A percentile compares a stretch with the other conserved stretches of the same genome.
Conservation (phyloP, 106 monocot species). For the Allium sativum region DNA sequence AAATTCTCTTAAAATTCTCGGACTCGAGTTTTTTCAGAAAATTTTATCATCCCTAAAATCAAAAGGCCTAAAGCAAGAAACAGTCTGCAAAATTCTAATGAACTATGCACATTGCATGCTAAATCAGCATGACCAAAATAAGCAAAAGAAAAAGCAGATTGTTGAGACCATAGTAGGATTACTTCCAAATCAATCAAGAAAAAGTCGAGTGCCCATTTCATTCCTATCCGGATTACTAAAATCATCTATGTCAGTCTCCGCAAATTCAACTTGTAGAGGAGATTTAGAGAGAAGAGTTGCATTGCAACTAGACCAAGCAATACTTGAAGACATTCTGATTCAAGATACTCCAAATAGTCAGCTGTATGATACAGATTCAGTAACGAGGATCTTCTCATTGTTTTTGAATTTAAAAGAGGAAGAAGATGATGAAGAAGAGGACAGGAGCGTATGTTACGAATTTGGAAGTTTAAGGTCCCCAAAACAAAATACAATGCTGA, state of each 20-base stretch:
- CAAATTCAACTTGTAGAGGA: slow-evolving; percentile 27
- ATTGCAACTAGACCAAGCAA: slow-evolving; percentile 51
- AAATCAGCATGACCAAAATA: slow-evolving; percentile 21
- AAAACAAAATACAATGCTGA: neutral
- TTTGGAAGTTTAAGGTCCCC: slow-evolving; percentile 34
- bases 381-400: neutral
- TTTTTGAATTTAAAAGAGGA: slow-evolving; percentile 8
- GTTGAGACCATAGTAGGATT: slow-evolving; percentile 60
- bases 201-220: slow-evolving; percentile 50
- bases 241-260: slow-evolving; percentile 29
- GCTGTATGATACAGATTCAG: neutral
- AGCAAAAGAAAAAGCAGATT: slow-evolving; percentile 26
- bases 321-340: slow-evolving; percentile 40
- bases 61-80: slow-evolving; percentile 75
- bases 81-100: slow-evolving; percentile 47
- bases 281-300: slow-evolving; percentile 75
- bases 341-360: neutral
- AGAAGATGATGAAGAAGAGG: slow-evolving; percentile 24
- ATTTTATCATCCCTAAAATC: slow-evolving; percentile 57
- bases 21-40: slow-evolving; percentile 70
- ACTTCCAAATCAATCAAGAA: slow-evolving; percentile 63
- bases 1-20: slow-evolving; percentile 29
- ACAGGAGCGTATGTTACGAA: slow-evolving; percentile 42
- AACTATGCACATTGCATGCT: slow-evolving; percentile 59
- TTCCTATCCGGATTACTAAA: slow-evolving; percentile 83